Evolutionary conservation across 192 early-diverging fungal genomes (phyloP).

Genomic region (Entomortierella beljakovae): DNA sequence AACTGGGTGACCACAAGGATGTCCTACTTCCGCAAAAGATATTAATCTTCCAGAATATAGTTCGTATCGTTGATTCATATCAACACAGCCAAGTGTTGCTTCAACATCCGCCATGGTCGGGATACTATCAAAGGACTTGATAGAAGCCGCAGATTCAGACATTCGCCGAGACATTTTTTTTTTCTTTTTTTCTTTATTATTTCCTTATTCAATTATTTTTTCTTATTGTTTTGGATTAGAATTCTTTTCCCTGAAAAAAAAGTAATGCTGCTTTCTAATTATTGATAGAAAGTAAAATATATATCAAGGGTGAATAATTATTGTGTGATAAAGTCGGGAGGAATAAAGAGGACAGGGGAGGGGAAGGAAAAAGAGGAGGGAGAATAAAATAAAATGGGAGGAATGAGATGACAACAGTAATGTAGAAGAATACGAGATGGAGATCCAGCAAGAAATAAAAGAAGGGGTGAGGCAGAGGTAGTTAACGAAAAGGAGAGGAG

Average conservation of each 20-base stretch:
- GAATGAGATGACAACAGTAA: neutral
- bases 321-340: neutral
- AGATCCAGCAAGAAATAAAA: neutral
- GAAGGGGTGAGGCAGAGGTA: too few species aligned
- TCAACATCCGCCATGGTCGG: slow-evolving; percentile 56
- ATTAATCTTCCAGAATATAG: slow-evolving; percentile 55
- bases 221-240: too few species aligned
- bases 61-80: slow-evolving; percentile 53
- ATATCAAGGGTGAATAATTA: neutral
- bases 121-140: slow-evolving; percentile 53
- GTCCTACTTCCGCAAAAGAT: slow-evolving; percentile 57
- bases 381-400: slow-evolving; percentile 3
- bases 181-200: neutral
- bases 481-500: neutral
- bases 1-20: slow-evolving; percentile 56
- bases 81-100: slow-evolving; percentile 51
- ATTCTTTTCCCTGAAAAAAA: too few species aligned
- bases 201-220: neutral
- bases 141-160: slow-evolving; percentile 48
- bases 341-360: neutral
- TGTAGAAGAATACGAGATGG: neutral
- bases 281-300: too few species aligned
- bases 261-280: too few species aligned
- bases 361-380: neutral
- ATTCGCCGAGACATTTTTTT: slow-evolving; percentile 49